Base-by-base conservation (phyloP, 2,329 filamentous ascomycete genomes). In the Cercospora sp. region DNA sequence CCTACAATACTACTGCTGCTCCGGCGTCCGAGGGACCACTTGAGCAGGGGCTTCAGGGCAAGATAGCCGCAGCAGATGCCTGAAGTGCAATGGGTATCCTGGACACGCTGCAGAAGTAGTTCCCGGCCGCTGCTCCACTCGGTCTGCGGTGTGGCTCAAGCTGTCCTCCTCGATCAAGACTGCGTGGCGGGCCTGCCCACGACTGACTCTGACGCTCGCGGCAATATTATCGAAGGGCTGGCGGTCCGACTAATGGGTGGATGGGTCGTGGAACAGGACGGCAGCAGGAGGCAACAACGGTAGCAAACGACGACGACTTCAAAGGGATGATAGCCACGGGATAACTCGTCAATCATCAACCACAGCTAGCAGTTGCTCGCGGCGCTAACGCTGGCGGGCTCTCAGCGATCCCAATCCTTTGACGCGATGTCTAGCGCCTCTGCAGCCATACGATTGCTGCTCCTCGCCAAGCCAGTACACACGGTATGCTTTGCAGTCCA, bases 391-490 rank as follows among this genome's bases (percentile, higher is more conserved):
- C 53, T 48, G 26, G 28, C 55, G 20, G 33, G 48, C 62, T 48
- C 26, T 60, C 55, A 60, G 63, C 63, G 63, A 65, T 65, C 63
- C 28, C 55, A 60, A 60, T 65, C 63, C 63, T 65, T 53, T 55
- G 30, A 36, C 45, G 30, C 31, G 53, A 58, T 39, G 33, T 39
- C 33, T n/a, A 39, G 33, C 33, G 33, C 33, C 33, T n/a, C 55
- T 48, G 36, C 55, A 51, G 63, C 53, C 55, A 60, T 45, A 65
- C 33, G 55, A 39, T n/a, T 57, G 63, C 18, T 48, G 12, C 26
- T 57, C 48, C 5, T 33, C 28, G 51, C 48, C 51, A 59, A 64
- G 63, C 53, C 39, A 20, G 51, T 31, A 26, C 28, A 61, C 59
- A 61, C 59, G 58, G 30, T 60, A 36, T 33, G 28, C 58, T 36